Evolutionary conservation across 2,329 filamentous ascomycete species (phyloP), one percentile per base, ranked within the genome.

Genomic region (Hypoxylon sp.): DNA sequence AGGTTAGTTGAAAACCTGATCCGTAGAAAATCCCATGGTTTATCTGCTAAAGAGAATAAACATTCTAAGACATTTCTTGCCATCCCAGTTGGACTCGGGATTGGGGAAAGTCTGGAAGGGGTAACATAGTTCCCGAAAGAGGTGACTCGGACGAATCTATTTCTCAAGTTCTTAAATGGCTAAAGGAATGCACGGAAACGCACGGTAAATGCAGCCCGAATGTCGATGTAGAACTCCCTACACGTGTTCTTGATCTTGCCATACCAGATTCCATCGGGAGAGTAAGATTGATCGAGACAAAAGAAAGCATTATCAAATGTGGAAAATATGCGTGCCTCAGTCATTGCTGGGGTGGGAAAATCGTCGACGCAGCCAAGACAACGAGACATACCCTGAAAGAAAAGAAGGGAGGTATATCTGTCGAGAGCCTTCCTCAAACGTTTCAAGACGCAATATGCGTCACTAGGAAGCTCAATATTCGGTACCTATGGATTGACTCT

Each of bases 401-500:
- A 14, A 50, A 52, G 14, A 51, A 34, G 48, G n/a, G n/a, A n/a
- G n/a, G n/a, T n/a, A n/a, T n/a, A n/a, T n/a, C n/a, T n/a, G n/a
- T n/a, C n/a, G n/a, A 51, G 21, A 21, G 4, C n/a, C 13, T 51
- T 21, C 48, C 48, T 51, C 28, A 25, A 17, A 53, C 50, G n/a
- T 53, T 38, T 19, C 50, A 19, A 11, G 32, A 53, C 13, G 32
- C 32, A 23, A 28, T 53, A 36, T 17, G 2, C 17, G 19, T 9
- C 5, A 25, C 56, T 25, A 55, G 53, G 30, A 34, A 25, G 14
- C 48, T 65, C 2, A 28, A 17, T 11, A 45, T 65, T n/a, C 57
- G 36, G 19, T 68, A 45, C 23, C 13, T 68, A 11, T 68, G 61
- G 65, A 25, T 65, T 10, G 61, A 68, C 48, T 34, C 65, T 13